Evolutionary conservation across 1,139 yeast genomes (phyloP).

Genomic region (Magnusiomyces tetraspermus): DNA sequence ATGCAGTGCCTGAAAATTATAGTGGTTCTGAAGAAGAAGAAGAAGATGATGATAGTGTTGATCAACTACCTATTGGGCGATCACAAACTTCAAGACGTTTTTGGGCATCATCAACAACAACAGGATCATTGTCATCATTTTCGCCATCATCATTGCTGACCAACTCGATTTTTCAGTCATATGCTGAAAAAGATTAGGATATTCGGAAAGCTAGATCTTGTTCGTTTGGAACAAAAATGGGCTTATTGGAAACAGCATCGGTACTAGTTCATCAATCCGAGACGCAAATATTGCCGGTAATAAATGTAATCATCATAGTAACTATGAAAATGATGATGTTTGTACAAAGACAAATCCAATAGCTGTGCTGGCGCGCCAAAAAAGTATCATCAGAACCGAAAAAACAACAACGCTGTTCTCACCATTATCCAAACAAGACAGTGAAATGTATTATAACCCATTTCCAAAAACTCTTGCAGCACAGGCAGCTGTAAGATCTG

Average conservation of each 20-base stretch:
- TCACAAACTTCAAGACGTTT: background rate
- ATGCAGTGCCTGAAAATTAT: constrained; percentile 11
- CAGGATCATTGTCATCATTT: background rate
- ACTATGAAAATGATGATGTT: no score
- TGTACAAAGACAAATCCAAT: no score
- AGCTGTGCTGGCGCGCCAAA: constrained; percentile 4
- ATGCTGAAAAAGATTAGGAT: no score
- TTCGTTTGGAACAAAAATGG: constrained; percentile 8
- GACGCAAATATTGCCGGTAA: background rate
- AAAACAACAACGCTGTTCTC: constrained; percentile 13
- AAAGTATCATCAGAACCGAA: constrained; percentile 10
- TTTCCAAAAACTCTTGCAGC: no score
- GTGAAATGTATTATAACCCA: background rate
- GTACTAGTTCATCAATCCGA: background rate
- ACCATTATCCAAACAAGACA: constrained; percentile 7
- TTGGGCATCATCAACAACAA: background rate
- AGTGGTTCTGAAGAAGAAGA: constrained; percentile 9
- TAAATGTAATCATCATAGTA: no score
- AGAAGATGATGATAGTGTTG: constrained; percentile 1
- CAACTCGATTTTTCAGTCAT: no score
- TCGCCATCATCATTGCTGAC: background rate
- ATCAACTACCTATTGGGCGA: background rate
- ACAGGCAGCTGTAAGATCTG: background rate
- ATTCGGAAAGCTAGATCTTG: constrained; percentile 14
- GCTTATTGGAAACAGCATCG: background rate